Percentiles rank a stretch among this genome's conserved stretches.
phyloP scores from a whole-genome alignment of 75 land plant species.

The Azolla pinnata region DNA sequence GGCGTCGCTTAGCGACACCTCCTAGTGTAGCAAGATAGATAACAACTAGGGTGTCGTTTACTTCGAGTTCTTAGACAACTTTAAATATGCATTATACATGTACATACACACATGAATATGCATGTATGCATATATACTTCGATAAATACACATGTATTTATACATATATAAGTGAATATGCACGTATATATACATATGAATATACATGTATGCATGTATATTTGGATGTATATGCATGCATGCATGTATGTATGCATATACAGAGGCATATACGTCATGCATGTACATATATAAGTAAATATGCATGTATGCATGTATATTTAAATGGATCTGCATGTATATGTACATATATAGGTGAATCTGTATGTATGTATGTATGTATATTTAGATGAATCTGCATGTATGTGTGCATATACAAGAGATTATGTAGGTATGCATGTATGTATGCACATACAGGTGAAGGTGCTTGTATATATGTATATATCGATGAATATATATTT shows the following conservation, averaged over 20 bases:
- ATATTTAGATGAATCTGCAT: background rate
- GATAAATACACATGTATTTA: background rate
- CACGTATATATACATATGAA: background rate
- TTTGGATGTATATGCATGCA: background rate
- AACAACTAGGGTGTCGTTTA: too few species aligned
- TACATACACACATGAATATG: background rate
- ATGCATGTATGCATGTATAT: background rate
- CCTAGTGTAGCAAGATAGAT: too few species aligned
- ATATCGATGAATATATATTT: background rate
- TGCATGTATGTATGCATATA: background rate
- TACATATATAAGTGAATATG: background rate
- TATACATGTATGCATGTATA: background rate
- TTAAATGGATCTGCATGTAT: background rate
- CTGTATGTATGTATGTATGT: background rate
- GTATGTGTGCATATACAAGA: background rate
- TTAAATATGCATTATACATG: too few species aligned
- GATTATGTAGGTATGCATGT: too few species aligned
- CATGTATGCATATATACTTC: background rate
- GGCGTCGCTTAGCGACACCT: too few species aligned
- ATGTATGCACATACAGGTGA: background rate
- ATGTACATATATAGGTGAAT: background rate
- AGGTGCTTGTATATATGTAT: constrained; percentile 3
- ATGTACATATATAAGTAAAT: background rate
- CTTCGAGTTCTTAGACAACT: too few species aligned
- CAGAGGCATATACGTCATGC: background rate